phyloP scores from a whole-genome alignment of 2,329 filamentous ascomycete species.

The Diplodia corticola region DNA sequence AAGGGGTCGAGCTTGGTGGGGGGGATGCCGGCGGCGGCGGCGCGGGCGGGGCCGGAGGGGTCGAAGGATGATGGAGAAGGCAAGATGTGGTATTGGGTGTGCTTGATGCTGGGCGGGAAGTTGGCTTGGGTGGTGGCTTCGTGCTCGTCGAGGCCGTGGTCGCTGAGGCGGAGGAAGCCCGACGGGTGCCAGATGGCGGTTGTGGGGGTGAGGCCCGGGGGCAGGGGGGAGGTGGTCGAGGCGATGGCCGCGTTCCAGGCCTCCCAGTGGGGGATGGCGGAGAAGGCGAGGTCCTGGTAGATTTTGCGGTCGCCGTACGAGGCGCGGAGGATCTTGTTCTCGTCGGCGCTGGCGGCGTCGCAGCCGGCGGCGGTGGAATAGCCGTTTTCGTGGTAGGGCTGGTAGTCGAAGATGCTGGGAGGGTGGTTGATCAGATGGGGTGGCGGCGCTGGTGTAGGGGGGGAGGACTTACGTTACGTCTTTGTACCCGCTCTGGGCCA shows the following conservation, averaged over 20 bases:
- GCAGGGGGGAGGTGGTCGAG: background rate
- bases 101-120: conserved; percentile 29
- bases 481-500: conserved; percentile 36
- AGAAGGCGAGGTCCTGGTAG: conserved; percentile 23
- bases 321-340: conserved; percentile 61
- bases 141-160: conserved; percentile 25
- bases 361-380: conserved; percentile 12
- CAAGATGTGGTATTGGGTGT: conserved; percentile 33
- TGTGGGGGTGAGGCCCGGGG: background rate
- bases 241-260: conserved; percentile 16
- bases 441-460: background rate
- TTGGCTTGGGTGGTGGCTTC: conserved; percentile 29
- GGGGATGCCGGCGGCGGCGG: conserved; percentile 16
- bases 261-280: conserved; percentile 21
- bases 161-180: conserved; percentile 29
- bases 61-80: no score
- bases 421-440: background rate
- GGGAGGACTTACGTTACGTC: conserved; percentile 16
- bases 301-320: conserved; percentile 54
- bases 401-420: conserved; percentile 18
- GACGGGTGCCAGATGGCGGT: conserved; percentile 29
- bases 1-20: conserved; percentile 20
- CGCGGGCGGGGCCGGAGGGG: conserved; percentile 10
- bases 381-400: conserved; percentile 20
- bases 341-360: conserved; percentile 23